Evolutionary conservation across 2,329 filamentous ascomycete genomes (phyloP).

Genomic region (Fusarium stilboides): DNA sequence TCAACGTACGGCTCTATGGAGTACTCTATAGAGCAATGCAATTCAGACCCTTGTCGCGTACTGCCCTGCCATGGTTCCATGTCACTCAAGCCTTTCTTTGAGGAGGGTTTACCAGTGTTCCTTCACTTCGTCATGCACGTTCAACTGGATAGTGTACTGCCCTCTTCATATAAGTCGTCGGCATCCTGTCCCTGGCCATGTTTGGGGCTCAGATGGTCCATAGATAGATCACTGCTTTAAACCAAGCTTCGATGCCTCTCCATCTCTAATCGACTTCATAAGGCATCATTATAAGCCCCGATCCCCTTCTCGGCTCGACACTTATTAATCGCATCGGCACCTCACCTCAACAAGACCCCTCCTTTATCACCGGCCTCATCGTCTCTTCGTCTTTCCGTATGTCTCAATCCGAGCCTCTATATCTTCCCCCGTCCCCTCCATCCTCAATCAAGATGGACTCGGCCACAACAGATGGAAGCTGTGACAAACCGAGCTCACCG

Average conservation of each 20-base stretch:
- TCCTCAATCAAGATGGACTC: conserved; percentile 52
- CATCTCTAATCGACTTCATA: conserved; percentile 42
- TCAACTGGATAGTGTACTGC: conserved; percentile 47
- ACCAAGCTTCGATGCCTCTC: conserved; percentile 45
- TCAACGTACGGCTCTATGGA: conserved; percentile 44
- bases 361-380: conserved; percentile 38
- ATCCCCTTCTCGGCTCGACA: conserved; percentile 30
- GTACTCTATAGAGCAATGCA: conserved; percentile 39
- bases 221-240: conserved; percentile 50
- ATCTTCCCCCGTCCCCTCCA: conserved; percentile 49
- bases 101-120: conserved; percentile 49
- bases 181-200: conserved; percentile 49
- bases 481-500: conserved; percentile 50
- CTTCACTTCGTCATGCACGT: conserved; percentile 51
- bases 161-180: conserved; percentile 53
- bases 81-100: conserved; percentile 48
- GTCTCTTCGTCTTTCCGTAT: conserved; percentile 48
- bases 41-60: conserved; percentile 48
- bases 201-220: conserved; percentile 53
- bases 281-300: conserved; percentile 45
- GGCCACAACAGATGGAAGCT: conserved; percentile 47
- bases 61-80: conserved; percentile 47
- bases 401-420: conserved; percentile 51
- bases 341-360: conserved; percentile 41
- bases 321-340: conserved; percentile 39